These are phyloP conservation scores for Gigaspora rosea DNA, from an alignment of 192 early-diverging fungal genomes.

Conservation along the genomic window DNA sequence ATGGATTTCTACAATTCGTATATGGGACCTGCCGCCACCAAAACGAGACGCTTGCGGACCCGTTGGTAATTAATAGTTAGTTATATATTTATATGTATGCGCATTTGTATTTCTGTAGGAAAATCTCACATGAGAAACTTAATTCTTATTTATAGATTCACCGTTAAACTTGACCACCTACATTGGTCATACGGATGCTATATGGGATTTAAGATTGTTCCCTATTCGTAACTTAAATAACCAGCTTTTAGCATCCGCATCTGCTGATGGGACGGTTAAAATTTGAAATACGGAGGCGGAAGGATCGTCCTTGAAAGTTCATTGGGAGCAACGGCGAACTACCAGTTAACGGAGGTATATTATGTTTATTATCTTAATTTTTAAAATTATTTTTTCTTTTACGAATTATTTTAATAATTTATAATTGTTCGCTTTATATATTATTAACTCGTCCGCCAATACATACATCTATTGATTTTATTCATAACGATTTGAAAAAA, in stretches of 20 bases:
- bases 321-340: slow-evolving; percentile 36
- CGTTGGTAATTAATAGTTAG: slow-evolving; percentile 40
- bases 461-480: slow-evolving; percentile 76
- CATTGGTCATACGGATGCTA: no score
- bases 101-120: not conserved
- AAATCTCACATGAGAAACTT: not conserved
- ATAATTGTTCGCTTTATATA: not conserved
- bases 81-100: not conserved
- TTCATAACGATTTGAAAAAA: slow-evolving; percentile 56
- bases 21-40: no score
- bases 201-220: no score
- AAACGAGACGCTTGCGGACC: no score
- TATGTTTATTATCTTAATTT: not conserved
- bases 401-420: no score
- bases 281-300: slow-evolving; percentile 69
- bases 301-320: slow-evolving; percentile 47
- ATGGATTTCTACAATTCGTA: no score
- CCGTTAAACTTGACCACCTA: no score
- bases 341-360: slow-evolving; percentile 17
- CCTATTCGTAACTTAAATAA: slow-evolving; percentile 50
- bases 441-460: slow-evolving; percentile 31
- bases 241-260: slow-evolving; percentile 68
- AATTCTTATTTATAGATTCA: no score
- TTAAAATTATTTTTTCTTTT: no score
- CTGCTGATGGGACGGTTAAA: slow-evolving; percentile 79